Evolutionary conservation across 371 early-diverging fungal species (phyloP), one percentile per base, ranked within the genome.

Genomic region (Circinella umbellata): DNA sequence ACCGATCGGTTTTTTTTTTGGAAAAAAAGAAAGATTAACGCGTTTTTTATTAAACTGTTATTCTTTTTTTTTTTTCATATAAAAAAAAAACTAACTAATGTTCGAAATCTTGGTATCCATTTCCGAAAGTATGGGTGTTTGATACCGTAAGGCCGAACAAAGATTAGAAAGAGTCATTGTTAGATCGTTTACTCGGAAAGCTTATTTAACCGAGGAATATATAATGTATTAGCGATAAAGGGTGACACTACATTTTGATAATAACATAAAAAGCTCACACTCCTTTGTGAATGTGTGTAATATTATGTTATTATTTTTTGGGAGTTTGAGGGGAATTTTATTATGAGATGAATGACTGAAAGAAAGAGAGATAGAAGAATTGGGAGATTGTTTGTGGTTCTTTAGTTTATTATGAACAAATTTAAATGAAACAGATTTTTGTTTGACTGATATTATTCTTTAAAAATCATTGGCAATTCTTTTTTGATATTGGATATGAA

Each of bases 121-220:
- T 51, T 35, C n/a, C 67, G 69, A 66, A 72, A 69, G 54, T 61
- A 69, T 69, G 74, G 74, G 48, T 72, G 64, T 27, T 49, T 53
- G 42, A 65, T 65, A 76, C 66, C 77, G 84, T 84, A 84, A 84
- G 84, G 84, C 84, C 84, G 75, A 72, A 77, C 84, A 80, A 53
- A 84, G 72, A 83, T 73, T 39, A 72, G 75, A 71, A 35, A 63
- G 42, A 54, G 79, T 68, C 72, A 78, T 75, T 80, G 76, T 77
- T 79, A 80, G 79, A 79, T 74, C 75, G 73, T 73, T 66, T 69
- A 63, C 66, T 42, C 70, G 69, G 68, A 51, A 47, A 73, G 69
- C 38, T 18, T 11, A 42, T 27, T 9, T 42, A 42, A 42, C 42
- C 42, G 42, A 42, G 42, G 3, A 42, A 11, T 9, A 42, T 42